Percentiles rank a stretch among this genome's conserved stretches.
These are phyloP conservation scores for Micromonas commoda DNA, from an alignment of 139 green algal species.

Conservation along the genomic window DNA sequence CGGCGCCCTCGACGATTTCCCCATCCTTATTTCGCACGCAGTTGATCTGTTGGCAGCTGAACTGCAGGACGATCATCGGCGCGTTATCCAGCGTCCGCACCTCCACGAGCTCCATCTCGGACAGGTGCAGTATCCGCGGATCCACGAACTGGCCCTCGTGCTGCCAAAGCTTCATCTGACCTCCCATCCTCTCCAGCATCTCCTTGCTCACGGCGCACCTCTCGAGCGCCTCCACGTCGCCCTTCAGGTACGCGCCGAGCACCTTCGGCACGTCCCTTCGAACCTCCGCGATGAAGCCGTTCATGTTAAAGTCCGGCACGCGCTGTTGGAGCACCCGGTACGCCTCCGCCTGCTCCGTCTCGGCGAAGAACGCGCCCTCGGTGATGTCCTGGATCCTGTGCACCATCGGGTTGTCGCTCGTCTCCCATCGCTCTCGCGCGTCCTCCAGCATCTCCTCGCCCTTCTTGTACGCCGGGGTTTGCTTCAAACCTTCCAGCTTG, in stretches of 20 bases:
- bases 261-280: slow-evolving; percentile 27
- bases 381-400: slow-evolving; percentile 76
- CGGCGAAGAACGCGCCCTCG: slow-evolving; percentile 2
- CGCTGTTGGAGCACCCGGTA: slow-evolving; percentile 36
- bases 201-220: slow-evolving; percentile 61
- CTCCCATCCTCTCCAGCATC: slow-evolving; percentile 71
- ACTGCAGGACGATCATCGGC: slow-evolving; percentile 69
- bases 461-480: slow-evolving; percentile 20
- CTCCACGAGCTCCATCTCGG: slow-evolving; percentile 82
- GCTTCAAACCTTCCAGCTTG: slow-evolving; percentile 13
- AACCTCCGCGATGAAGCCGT: slow-evolving; percentile 36
- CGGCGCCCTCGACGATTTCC: slow-evolving; percentile 73
- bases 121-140: slow-evolving; percentile 74
- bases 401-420: slow-evolving; percentile 79
- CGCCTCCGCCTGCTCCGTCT: slow-evolving; percentile 24
- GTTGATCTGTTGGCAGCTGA: slow-evolving; percentile 76
- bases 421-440: slow-evolving; percentile 84
- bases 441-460: slow-evolving; percentile 66
- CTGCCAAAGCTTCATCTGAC: slow-evolving; percentile 35
- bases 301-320: slow-evolving; percentile 84
- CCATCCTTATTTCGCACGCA: slow-evolving; percentile 70
- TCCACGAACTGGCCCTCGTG: slow-evolving; percentile 51
- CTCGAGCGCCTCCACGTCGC: slow-evolving; percentile 55
- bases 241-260: slow-evolving; percentile 53
- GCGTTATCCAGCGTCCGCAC: slow-evolving; percentile 68